Evolutionary conservation across 306 rosid genomes (phyloP).

Genomic region (Acacia acuminata): DNA sequence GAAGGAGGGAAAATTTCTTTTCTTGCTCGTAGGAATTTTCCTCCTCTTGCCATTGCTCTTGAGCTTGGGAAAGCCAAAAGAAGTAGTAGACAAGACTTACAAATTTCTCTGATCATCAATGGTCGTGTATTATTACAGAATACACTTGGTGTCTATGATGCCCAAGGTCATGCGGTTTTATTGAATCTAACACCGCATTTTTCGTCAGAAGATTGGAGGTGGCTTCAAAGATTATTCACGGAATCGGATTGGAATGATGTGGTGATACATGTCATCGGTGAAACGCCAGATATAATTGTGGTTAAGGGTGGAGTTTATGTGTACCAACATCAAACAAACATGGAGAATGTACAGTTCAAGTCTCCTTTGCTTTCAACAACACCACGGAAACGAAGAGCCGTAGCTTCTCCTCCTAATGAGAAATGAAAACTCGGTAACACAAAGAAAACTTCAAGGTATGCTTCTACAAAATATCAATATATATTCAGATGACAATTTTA

Average conservation of each 20-base stretch:
- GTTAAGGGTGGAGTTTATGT: neutral
- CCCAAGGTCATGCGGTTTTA: neutral
- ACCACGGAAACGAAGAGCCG: neutral
- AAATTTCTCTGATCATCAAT: neutral
- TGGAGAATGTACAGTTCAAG: neutral
- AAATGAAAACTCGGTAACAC: too few relatives aligned
- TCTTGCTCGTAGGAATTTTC: too few relatives aligned
- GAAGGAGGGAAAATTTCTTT: neutral
- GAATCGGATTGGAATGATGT: neutral
- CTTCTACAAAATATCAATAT: too few relatives aligned
- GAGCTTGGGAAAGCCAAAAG: too few relatives aligned
- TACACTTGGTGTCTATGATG: neutral
- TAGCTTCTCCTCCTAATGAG: neutral
- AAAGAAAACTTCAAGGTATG: too few relatives aligned
- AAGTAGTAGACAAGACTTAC: neutral
- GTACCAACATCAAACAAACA: neutral
- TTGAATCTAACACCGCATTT: neutral
- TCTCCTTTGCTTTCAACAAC: neutral
- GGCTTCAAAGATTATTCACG: neutral
- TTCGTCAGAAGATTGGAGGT: neutral
- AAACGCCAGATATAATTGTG: neutral
- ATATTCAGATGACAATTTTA: too few relatives aligned
- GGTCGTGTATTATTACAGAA: neutral
- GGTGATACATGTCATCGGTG: neutral
- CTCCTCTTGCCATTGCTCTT: too few relatives aligned